Evolutionary conservation across 495 filamentous ascomycete species (phyloP).

Genomic region (Aspergillus steynii): DNA sequence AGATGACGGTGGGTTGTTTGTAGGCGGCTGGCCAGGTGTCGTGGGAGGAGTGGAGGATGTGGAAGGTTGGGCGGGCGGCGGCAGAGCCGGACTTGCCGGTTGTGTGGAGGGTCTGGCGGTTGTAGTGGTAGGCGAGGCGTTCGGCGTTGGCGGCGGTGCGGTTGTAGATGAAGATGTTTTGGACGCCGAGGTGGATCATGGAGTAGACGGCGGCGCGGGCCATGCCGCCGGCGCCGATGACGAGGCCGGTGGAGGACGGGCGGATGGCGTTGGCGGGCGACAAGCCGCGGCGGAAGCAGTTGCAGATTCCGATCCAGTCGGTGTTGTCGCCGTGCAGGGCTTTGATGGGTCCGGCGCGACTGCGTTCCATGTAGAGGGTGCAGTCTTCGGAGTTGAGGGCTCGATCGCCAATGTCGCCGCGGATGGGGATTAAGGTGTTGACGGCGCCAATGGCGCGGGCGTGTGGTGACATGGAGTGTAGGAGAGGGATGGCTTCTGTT

Average conservation of each 20-base stretch:
- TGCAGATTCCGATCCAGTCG: constrained; percentile 77
- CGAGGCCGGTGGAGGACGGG: constrained; percentile 64
- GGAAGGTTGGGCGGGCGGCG: constrained; percentile 41
- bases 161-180: constrained; percentile 74
- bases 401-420: constrained; percentile 49
- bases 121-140: constrained; percentile 69
- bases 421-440: constrained; percentile 73
- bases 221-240: constrained; percentile 80
- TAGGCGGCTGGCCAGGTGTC: constrained; percentile 63
- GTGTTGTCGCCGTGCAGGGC: constrained; percentile 80
- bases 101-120: constrained; percentile 40
- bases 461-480: constrained; percentile 70
- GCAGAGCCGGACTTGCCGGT: constrained; percentile 18
- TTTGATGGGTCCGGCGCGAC: constrained; percentile 60
- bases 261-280: constrained; percentile 75
- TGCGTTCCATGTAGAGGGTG: constrained; percentile 55
- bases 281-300: constrained; percentile 68
- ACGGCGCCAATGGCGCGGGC: constrained; percentile 76
- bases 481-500: constrained; percentile 65
- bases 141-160: constrained; percentile 60
- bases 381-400: constrained; percentile 40
- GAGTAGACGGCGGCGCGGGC: constrained; percentile 79
- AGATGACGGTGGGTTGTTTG: constrained; percentile 70
- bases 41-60: constrained; percentile 54
- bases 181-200: constrained; percentile 71